Evolutionary conservation across 169 alveolate genomes (phyloP), one percentile per base, ranked within the genome.

Genomic region (Theileria parva): DNA sequence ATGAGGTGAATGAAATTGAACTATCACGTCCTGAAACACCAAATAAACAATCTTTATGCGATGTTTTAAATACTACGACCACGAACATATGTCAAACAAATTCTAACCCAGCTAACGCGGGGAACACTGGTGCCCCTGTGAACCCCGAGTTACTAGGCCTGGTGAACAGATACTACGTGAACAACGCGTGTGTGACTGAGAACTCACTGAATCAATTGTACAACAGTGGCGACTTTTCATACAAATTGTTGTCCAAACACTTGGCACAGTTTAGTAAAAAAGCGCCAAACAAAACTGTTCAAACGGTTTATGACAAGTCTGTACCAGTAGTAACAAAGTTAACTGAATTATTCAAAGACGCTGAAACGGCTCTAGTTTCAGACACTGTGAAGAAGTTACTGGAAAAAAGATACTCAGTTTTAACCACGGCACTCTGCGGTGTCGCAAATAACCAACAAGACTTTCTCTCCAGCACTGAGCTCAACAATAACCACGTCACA

Each of bases 121-220:
- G 19, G 5, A 39, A 76, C 68, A 21, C n/a, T 1, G 27, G 27
- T 28, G 53, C 27, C 27, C 53, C 53, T 44, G 53, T 13, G 12
- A 44, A 44, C 17, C 53, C 53, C 8, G 74, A 81, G 30, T n/a
- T 81, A n/a, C 3, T 11, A 61, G 64, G 25, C 25, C 34, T 77
- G 23, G 78, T 75, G 50, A 79, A 59, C 17, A 28, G 30, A 13
- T 81, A 81, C 75, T 44, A 71, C 66, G 60, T 59, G 59, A 32
- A 69, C 73, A 51, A 72, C 44, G 81, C 76, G 8, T 81, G 88
- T 57, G 69, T 77, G 9, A 79, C 78, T 0, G 88, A 81, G 60
- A 78, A 80, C 34, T 75, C 85, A 15, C 65, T 81, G 60, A 81
- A 81, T 79, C 88, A 81, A 74, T 13, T 76, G 77, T 81, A 48